Evolutionary conservation across 2,329 filamentous ascomycete species (phyloP).

Genomic region (Trichoderma atroviride): DNA sequence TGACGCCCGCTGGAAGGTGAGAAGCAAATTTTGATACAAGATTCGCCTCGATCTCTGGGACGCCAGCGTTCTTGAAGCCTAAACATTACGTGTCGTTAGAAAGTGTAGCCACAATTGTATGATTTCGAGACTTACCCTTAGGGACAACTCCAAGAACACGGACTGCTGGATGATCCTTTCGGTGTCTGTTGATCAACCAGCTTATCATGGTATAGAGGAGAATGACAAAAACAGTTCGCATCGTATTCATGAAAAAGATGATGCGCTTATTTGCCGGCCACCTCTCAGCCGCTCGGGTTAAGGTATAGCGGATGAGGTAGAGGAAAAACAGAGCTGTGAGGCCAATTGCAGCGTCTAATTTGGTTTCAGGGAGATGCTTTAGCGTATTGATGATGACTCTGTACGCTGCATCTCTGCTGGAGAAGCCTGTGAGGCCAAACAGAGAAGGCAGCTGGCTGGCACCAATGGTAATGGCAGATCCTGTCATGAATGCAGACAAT

Average conservation of each 20-base stretch:
- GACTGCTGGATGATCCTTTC: constrained; percentile 66
- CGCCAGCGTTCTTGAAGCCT: constrained; percentile 78
- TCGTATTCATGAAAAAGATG: constrained; percentile 88
- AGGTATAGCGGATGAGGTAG: constrained; percentile 71
- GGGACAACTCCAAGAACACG: constrained; percentile 76
- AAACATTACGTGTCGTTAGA: constrained; percentile 7
- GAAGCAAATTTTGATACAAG: constrained; percentile 70
- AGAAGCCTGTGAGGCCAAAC: constrained; percentile 76
- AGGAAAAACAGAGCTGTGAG: constrained; percentile 78
- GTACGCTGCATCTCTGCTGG: constrained; percentile 78
- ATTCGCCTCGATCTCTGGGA: constrained; percentile 66
- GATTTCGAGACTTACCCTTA: constrained; percentile 51
- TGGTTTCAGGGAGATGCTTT: constrained; percentile 67
- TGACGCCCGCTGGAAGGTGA: constrained; percentile 81
- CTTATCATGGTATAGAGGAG: constrained; percentile 90
- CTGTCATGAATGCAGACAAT: constrained; percentile 95
- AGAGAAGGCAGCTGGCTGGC: constrained; percentile 80
- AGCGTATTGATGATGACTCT: constrained; percentile 80
- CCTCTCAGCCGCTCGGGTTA: constrained; percentile 68
- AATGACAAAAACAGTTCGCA: constrained; percentile 90
- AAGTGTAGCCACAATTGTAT: not conserved
- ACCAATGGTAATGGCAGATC: constrained; percentile 86
- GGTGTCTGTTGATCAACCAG: constrained; percentile 77
- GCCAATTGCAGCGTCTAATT: constrained; percentile 84
- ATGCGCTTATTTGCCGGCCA: constrained; percentile 70